Evolutionary conservation across 108 stramenopile species (phyloP).

Genomic region (Conticribra weissflogii): DNA sequence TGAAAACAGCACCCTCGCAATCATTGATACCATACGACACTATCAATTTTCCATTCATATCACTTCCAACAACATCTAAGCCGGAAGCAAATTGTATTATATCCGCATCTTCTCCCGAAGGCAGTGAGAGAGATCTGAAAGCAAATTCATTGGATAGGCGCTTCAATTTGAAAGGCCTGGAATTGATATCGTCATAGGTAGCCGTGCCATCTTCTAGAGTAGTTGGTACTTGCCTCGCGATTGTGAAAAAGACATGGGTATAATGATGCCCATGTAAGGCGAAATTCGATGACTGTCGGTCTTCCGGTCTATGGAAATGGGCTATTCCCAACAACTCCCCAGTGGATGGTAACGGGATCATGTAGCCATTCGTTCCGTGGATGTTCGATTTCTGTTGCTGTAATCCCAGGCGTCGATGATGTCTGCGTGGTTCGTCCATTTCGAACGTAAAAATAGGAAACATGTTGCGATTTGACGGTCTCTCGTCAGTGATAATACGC

Average conservation of each 20-base stretch:
- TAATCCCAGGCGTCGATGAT: constrained; percentile 8
- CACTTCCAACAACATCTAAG: constrained; percentile 60
- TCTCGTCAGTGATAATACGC: no score
- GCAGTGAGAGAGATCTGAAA: constrained; percentile 42
- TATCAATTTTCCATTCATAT: constrained; percentile 39
- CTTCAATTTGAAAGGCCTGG: constrained; percentile 48
- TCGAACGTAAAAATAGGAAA: not conserved
- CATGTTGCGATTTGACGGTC: no score
- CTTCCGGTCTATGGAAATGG: constrained; percentile 85
- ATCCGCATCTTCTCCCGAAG: constrained; percentile 61
- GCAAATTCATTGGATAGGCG: constrained; percentile 77
- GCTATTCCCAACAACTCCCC: constrained; percentile 81
- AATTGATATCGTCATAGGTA: constrained; percentile 19
- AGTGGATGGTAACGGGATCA: constrained; percentile 63
- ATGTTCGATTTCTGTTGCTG: constrained; percentile 43
- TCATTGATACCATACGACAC: constrained; percentile 58
- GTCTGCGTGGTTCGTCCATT: not conserved
- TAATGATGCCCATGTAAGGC: constrained; percentile 90
- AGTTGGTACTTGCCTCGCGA: constrained; percentile 48
- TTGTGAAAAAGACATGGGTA: constrained; percentile 58
- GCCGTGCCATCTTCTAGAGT: constrained; percentile 42
- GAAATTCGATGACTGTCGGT: constrained; percentile 66
- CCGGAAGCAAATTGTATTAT: constrained; percentile 87
- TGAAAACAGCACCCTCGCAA: constrained; percentile 53
- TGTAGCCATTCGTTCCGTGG: constrained; percentile 87